Base-by-base conservation (phyloP, 225 moss, liverwort and hornwort genomes). In the Ulota crispa region DNA sequence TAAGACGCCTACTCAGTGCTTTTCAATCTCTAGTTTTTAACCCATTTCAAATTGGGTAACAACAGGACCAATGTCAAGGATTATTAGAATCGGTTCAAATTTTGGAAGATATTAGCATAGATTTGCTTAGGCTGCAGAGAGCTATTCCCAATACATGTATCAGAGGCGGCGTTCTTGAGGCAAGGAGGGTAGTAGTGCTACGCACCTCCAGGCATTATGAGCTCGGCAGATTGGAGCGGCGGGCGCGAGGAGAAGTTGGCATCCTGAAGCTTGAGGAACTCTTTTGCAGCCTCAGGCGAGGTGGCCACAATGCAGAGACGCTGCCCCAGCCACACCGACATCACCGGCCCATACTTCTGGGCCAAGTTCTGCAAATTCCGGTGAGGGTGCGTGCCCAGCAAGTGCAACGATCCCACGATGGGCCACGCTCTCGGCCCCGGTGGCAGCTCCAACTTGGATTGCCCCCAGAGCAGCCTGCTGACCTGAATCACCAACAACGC, bases 231-330 rank as follows among this genome's bases (percentile, higher is more conserved):
- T 8, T 10, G 65, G 16, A 2, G 0, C 1, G 21, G 0, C 0
- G 64, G 52, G 3, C 78, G 78, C 0, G 14, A n/a, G 26, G 64
- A 19, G 27, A 73, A 83, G 36, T 78, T 83, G 72, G 67, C 32
- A 6, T 78, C 83, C 34, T 83, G 78, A 26, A 56, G 11, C 42
- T 73, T 78, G 16, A 75, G 75, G 37, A 80, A 79, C 68, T 84
- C 84, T 56, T 68, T 76, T 10, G 80, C 84, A 1, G 30, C 50
- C 16, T 84, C 70, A 0, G 76, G 3, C 3, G 80, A 21, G 15
- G 68, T 43, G 6, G 69, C 84, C 7, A 80, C 76, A 1, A 84
- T 54, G 52, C 23, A 75, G 0, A 68, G 27, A 0, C 41, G 70
- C 26, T 80, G 79, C 8, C 84, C 85, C 0, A 85, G 6, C 68